These are phyloP conservation scores for Lichtheimia ramosa DNA, from an alignment of 371 early-diverging fungal species.

Conservation along the genomic window DNA sequence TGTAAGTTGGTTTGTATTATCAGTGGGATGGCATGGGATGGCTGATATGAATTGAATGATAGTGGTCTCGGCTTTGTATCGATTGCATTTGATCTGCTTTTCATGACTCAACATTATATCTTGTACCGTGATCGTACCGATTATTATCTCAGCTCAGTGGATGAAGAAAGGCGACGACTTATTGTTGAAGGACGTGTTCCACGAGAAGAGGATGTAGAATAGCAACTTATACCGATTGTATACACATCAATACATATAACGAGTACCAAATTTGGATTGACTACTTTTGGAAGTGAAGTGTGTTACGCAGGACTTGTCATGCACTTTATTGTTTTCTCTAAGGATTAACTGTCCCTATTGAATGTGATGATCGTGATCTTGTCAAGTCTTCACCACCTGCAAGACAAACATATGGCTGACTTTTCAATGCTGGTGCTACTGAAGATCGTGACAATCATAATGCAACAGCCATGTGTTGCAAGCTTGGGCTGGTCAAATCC, in stretches of 20 bases:
- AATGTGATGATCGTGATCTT: conserved; percentile 50
- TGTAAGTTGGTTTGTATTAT: conserved; percentile 32
- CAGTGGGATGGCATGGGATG: too few relatives aligned
- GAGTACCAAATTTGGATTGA: too few relatives aligned
- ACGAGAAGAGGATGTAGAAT: conserved; percentile 6
- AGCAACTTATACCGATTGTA: not conserved
- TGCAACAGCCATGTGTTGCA: conserved; percentile 45
- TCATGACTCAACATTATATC: conserved; percentile 85
- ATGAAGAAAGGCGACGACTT: conserved; percentile 40
- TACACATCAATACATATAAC: too few relatives aligned
- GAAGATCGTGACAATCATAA: conserved; percentile 56
- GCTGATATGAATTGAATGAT: not conserved
- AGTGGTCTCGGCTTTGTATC: conserved; percentile 78
- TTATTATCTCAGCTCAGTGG: conserved; percentile 36
- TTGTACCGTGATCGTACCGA: conserved; percentile 60
- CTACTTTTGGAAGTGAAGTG: too few relatives aligned
- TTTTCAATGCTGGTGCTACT: conserved; percentile 31
- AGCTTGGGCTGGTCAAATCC: conserved; percentile 26
- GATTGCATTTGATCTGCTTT: conserved; percentile 81
- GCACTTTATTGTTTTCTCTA: conserved; percentile 69
- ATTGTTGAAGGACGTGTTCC: conserved; percentile 42
- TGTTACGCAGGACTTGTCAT: too few relatives aligned
- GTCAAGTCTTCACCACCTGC: conserved; percentile 51
- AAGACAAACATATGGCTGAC: conserved; percentile 58
- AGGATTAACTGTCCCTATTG: conserved; percentile 52